These are phyloP conservation scores for Polytrichum formosum DNA, from an alignment of 225 moss, liverwort and hornwort genomes.

Conservation along the genomic window DNA sequence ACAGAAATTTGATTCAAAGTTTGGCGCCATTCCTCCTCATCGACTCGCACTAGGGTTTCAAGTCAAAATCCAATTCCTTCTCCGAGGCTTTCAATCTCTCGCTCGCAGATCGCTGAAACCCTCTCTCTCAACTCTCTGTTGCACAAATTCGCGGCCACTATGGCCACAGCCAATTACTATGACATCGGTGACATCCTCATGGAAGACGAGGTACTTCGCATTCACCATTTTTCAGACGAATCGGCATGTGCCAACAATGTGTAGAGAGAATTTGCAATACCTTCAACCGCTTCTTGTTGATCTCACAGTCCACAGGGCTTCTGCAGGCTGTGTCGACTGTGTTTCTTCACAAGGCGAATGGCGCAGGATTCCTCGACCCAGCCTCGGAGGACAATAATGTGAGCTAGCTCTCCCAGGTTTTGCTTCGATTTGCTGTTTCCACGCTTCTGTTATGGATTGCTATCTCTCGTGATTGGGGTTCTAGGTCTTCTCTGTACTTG, in stretches of 20 bases:
- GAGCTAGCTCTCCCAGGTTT: background rate
- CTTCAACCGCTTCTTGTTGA: background rate
- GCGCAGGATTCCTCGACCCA: slow-evolving; percentile 86
- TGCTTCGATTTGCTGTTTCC: background rate
- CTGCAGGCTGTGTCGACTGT: slow-evolving; percentile 69
- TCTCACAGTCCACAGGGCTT: background rate
- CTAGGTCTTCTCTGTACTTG: too few species aligned
- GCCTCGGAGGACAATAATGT: slow-evolving; percentile 92
- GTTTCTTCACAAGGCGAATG: slow-evolving; percentile 69
- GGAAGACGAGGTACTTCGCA: slow-evolving; percentile 56
- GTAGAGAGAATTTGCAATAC: background rate
- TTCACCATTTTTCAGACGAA: background rate
- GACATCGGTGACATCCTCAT: slow-evolving; percentile 77
- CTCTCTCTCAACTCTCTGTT: too few species aligned
- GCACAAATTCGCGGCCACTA: too few species aligned
- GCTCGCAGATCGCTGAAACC: too few species aligned
- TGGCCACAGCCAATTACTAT: slow-evolving; percentile 50
- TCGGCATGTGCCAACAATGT: background rate
- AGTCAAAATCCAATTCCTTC: too few species aligned
- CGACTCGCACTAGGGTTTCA: too few species aligned
- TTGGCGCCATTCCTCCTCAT: too few species aligned
- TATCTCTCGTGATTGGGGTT: too few species aligned
- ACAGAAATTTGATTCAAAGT: too few species aligned
- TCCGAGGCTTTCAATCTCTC: too few species aligned
- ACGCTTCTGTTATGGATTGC: too few species aligned